Evolutionary conservation across 768 basidiomycete species (phyloP).

Genomic region (Asterophora lycoperdoides): DNA sequence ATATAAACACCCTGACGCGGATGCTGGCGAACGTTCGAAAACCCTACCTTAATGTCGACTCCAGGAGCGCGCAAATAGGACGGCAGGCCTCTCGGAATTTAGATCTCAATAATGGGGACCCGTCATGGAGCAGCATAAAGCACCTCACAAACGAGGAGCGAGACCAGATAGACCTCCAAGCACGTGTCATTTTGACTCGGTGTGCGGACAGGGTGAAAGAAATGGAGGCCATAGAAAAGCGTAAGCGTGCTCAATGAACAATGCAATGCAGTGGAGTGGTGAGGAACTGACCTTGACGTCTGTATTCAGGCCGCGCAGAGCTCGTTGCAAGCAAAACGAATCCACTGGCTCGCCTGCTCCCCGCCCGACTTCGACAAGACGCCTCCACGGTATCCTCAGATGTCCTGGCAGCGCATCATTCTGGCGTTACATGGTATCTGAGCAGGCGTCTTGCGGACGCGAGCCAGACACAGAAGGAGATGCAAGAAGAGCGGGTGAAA

Average conservation of each 20-base stretch:
- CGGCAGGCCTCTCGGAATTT: conserved; percentile 51
- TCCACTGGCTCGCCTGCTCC: conserved; percentile 66
- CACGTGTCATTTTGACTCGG: conserved; percentile 76
- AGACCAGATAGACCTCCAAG: conserved; percentile 93
- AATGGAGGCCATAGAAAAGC: conserved; percentile 85
- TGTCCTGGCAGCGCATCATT: conserved; percentile 86
- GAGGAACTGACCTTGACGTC: conserved; percentile 5
- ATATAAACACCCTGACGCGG: conserved; percentile 63
- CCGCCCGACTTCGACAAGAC: conserved; percentile 62
- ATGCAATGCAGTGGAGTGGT: conserved; percentile 14
- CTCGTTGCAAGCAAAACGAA: conserved; percentile 61
- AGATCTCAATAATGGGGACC: conserved; percentile 44
- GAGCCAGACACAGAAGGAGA: conserved; percentile 73
- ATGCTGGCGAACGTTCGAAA: conserved; percentile 77
- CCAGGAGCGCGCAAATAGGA: conserved; percentile 46
- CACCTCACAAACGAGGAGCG: conserved; percentile 85
- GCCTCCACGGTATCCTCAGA: conserved; percentile 52
- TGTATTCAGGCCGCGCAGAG: conserved; percentile 62
- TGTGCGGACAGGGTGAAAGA: conserved; percentile 85
- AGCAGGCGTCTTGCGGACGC: conserved; percentile 75
- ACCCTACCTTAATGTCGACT: conserved; percentile 81
- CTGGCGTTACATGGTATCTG: conserved; percentile 91
- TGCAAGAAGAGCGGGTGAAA: conserved; percentile 93
- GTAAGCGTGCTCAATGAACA: conserved; percentile 44
- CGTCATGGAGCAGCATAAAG: conserved; percentile 60